These are phyloP conservation scores for Triangularia verruculosa DNA, from an alignment of 2,329 filamentous ascomycete species.

Conservation along the genomic window DNA sequence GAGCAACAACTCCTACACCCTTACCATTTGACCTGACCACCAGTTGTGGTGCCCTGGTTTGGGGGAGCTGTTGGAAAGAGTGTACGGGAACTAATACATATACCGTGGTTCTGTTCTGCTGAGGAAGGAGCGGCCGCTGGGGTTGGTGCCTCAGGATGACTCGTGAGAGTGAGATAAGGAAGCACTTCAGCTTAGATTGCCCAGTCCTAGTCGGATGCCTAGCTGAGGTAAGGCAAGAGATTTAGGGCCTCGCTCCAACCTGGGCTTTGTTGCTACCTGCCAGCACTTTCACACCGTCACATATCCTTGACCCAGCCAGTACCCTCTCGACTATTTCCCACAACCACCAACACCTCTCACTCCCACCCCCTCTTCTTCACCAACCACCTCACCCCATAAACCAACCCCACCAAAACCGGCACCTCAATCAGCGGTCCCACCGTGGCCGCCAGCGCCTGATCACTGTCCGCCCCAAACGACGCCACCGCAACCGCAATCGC, in stretches of 20 bases:
- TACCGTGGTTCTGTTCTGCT: neutral
- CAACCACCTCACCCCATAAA: slow-evolving; percentile 68
- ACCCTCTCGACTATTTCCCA: too few relatives aligned
- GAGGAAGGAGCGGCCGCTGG: neutral
- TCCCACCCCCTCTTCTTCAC: slow-evolving; percentile 54
- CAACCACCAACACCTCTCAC: slow-evolving; percentile 23
- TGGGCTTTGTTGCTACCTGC: too few relatives aligned
- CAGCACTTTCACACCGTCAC: neutral
- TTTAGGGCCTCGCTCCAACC: too few relatives aligned
- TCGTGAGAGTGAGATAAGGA: neutral
- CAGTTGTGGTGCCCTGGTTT: neutral
- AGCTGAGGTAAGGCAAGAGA: too few relatives aligned
- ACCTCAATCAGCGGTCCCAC: slow-evolving; percentile 87
- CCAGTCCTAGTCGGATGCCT: too few relatives aligned
- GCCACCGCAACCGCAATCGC: slow-evolving; percentile 86
- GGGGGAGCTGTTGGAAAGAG: neutral
- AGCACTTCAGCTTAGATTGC: too few relatives aligned
- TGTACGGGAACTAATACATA: neutral
- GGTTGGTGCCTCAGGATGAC: neutral
- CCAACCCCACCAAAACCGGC: slow-evolving; percentile 72
- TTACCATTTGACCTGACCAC: neutral
- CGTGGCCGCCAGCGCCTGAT: slow-evolving; percentile 77
- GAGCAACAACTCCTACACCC: neutral
- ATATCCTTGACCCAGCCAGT: neutral
- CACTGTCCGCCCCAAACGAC: slow-evolving; percentile 72